These are phyloP conservation scores for Gaeumannomyces tritici DNA, from an alignment of 2,329 filamentous ascomycete species.

Conservation along the genomic window DNA sequence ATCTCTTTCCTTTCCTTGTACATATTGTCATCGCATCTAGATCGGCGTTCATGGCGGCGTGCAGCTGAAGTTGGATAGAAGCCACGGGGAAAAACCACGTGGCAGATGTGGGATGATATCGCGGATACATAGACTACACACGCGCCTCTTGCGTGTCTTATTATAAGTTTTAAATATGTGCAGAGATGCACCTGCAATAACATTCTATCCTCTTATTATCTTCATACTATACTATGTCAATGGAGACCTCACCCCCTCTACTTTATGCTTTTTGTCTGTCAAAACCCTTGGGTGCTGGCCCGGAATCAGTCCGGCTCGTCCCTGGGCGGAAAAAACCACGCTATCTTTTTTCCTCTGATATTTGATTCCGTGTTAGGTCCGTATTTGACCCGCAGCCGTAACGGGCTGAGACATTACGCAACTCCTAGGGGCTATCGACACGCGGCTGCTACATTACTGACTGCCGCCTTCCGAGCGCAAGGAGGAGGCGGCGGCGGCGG, in stretches of 20 bases:
- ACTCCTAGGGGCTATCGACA: not conserved
- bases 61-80: not conserved
- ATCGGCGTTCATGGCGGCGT: not conserved
- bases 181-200: not conserved
- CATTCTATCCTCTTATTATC: too few species aligned
- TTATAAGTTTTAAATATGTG: not conserved
- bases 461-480: not conserved
- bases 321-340: too few species aligned
- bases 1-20: not conserved
- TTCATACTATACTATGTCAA: too few species aligned
- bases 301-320: too few species aligned
- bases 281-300: too few species aligned
- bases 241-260: too few species aligned
- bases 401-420: too few species aligned
- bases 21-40: not conserved
- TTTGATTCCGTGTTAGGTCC: too few species aligned
- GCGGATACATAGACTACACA: not conserved
- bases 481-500: too few species aligned
- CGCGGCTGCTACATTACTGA: not conserved
- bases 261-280: too few species aligned
- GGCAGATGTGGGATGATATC: not conserved
- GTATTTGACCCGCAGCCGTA: too few species aligned
- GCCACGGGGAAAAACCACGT: not conserved
- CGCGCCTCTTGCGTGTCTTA: not conserved
- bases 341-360: too few species aligned